Evolutionary conservation across 345 rosid genomes (phyloP).

Genomic region (Acer saccharum): DNA sequence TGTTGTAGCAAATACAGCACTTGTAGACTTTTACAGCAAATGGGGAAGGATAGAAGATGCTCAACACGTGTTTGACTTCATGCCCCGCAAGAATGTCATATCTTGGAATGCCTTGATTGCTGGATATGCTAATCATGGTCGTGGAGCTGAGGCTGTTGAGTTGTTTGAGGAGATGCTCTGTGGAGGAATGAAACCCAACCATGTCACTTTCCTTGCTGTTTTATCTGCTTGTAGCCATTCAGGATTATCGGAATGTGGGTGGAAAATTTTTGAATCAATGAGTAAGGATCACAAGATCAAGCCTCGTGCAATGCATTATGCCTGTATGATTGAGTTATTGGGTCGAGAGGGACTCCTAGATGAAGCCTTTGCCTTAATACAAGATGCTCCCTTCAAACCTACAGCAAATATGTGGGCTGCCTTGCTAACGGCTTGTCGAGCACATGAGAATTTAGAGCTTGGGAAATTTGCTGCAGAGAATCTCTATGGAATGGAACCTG

Average conservation of each 20-base stretch:
- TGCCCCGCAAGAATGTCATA: conserved; percentile 68
- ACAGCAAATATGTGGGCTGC: conserved; percentile 96
- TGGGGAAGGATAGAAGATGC: conserved; percentile 92
- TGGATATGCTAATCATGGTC: conserved; percentile 81
- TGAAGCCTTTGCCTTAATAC: conserved; percentile 77
- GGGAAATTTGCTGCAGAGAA: conserved; percentile 84
- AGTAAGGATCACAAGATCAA: conserved; percentile 56
- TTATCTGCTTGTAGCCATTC: conserved; percentile 80
- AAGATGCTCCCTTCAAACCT: conserved; percentile 62
- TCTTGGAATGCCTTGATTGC: conserved; percentile 90
- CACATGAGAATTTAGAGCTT: conserved; percentile 67
- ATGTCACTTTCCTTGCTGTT: conserved; percentile 76
- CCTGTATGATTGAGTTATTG: conserved; percentile 75
- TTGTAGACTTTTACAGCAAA: conserved; percentile 92
- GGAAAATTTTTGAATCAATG: conserved; percentile 83
- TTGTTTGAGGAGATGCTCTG: conserved; percentile 67
- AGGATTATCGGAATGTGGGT: conserved; percentile 64
- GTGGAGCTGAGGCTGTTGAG: conserved; percentile 67
- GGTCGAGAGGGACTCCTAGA: conserved; percentile 83
- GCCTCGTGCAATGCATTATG: conserved; percentile 87
- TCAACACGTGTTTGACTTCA: conserved; percentile 58
- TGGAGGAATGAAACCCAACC: conserved; percentile 62
- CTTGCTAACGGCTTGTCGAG: conserved; percentile 78
- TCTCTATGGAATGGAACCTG: conserved; percentile 78
- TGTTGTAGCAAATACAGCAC: conserved; percentile 71